Conservation (phyloP, 345 rosid genomes). For the Eucalyptus virginea region DNA sequence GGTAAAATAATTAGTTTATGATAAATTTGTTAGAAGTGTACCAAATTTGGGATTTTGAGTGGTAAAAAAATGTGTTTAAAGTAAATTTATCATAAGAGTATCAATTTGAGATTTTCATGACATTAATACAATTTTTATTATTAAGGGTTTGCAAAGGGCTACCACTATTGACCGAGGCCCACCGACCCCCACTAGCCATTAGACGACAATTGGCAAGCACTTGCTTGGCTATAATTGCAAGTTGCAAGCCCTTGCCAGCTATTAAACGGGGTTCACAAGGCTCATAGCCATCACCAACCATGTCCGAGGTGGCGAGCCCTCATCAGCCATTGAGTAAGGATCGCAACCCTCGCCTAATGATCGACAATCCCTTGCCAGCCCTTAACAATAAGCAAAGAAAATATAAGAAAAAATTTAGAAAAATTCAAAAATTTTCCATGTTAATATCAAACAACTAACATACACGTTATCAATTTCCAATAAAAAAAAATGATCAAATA, state of each 20-base stretch:
- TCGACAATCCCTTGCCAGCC: too few species aligned
- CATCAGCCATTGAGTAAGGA: too few species aligned
- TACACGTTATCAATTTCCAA: too few species aligned
- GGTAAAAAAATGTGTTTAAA: too few species aligned
- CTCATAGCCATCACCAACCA: neutral
- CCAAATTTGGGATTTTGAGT: too few species aligned
- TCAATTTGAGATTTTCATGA: too few species aligned
- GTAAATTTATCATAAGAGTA: accelerated
- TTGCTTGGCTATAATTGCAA: neutral
- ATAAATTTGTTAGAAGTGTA: too few species aligned
- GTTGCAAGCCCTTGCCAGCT: neutral
- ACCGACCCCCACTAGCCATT: neutral
- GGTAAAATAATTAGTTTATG: too few species aligned
- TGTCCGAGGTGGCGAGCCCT: neutral
- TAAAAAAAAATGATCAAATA: too few species aligned
- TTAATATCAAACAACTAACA: accelerated
- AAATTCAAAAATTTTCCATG: accelerated
- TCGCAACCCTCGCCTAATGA: too few species aligned
- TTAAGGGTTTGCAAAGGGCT: neutral
- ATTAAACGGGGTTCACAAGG: accelerated
- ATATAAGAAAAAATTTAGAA: neutral
- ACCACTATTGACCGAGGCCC: neutral
- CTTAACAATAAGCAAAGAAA: too few species aligned
- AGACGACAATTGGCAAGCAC: neutral
- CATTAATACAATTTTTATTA: too few species aligned